Base-by-base conservation (phyloP, 2,329 filamentous ascomycete species). In the Aureobasidium mangrovei region DNA sequence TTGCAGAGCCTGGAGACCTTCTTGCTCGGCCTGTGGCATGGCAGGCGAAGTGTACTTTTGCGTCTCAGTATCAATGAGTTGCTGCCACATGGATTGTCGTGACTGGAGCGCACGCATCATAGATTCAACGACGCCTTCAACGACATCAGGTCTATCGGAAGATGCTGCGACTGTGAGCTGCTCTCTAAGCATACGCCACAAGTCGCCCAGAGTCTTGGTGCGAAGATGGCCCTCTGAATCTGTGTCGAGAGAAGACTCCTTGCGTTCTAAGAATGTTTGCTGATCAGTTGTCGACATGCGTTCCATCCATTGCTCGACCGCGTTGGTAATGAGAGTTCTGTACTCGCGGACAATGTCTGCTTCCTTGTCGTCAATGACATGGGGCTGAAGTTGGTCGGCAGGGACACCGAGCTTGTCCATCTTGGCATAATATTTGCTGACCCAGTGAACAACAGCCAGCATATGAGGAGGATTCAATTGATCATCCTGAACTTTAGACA, bases 111-210 rank as follows among this genome's bases (percentile, higher is more conserved):
- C 84, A 47, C 87, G 78, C 72, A 96, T 91, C 88, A 97, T 97
- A 67, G 91, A 86, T 68, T 97, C 93, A 48, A 97, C 84, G 36
- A 97, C 91, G 59, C 93, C 93, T 72, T 97, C 91, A 7, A 91
- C 85, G 0, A 98, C 90, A 66, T 97, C 93, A 54, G 84, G 80
- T 49, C 93, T 86, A 65, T 91, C 81, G 42, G 90, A 95, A 63
- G 88, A 86, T 39, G 83, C 84, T 4, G 91, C 91, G 0, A 90
- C 88, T 59, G 86, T 82, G 33, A 95, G 80, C 70, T 98, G 93
- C 70, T 98, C 91, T 61, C 88, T 84, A 59, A 98, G 77, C 90
- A 98, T 97, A 57, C 91, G 86, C 91, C 94, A 98, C 77, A 97
- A 86, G 64, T 95, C 91, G 54, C 91, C 86, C 53, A 95, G 76